Evolutionary conservation across 2,329 filamentous ascomycete species (phyloP), one percentile per base, ranked within the genome.

Genomic region (Chaetomiaceae sp.): DNA sequence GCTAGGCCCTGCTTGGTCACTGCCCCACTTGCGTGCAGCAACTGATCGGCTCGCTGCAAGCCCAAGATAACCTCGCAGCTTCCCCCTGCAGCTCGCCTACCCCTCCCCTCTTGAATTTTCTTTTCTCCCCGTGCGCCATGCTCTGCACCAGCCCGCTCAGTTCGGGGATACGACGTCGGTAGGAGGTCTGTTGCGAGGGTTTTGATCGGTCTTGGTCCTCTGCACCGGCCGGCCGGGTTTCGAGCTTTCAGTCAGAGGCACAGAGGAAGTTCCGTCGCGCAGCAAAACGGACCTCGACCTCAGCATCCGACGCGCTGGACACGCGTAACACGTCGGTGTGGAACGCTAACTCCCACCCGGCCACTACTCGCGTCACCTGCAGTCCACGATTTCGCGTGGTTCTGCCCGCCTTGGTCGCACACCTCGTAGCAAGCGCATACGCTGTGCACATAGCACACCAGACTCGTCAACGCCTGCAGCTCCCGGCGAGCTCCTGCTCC

Each of bases 1-100:
- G n/a, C 22, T 17, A 38, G 8, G 4, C 8, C 27, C 18, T 39
- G 48, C 37, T 48, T 51, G 49, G 49, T 19, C 29, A 41, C 38
- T 45, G 37, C 40, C 44, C 41, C 48, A 29, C 44, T 35, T 36
- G 4, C 26, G 12, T 33, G 18, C 36, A 34, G 8, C 18, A 32
- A n/a, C 24, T 32, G 45, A 48, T 39, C 46, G 10, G 35, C 40
- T 19, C n/a, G 6, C 15, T 8, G 2, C 32, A 14, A 14, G 14
- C 17, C 20, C 18, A 49, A 33, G 17, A 42, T 11, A 36, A 43
- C 38, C 24, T 20, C 29, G 39, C 47, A 49, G 34, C 33, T 4
- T 33, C 4, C 6, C 14, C 14, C 6, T 3, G 29, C 29, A 2
- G 29, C 7, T 32, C n/a, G 30, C 18, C 41, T 38, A 26, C 29